Base-by-base conservation (phyloP, 1,284 basidiomycete species). In the Meripilus lineatus region DNA sequence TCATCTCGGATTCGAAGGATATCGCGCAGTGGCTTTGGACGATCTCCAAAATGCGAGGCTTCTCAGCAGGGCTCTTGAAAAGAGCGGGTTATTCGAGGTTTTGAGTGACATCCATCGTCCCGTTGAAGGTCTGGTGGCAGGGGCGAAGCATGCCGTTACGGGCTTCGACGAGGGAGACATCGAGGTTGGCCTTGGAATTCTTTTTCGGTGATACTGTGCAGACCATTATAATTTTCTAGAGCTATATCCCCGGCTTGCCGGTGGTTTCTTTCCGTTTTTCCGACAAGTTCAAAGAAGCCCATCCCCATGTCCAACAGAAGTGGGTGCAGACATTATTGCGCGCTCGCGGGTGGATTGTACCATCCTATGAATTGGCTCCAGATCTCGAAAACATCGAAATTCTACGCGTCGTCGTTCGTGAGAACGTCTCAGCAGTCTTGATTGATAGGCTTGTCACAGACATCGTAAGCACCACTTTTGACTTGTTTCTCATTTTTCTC, bases 221-320 rank as follows among this genome's bases (percentile, higher is more conserved):
- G n/a, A 39, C 49, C 4, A 20, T 15, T 14, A 11, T 32, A 26
- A 24, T 50, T 21, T 14, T 6, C n/a, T 55, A 89, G 79, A 70
- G 61, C 34, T 94, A 93, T 61, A 60, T 68, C 4, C 79, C 89
- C 2, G 90, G 90, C 2, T 71, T 98, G 17, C 94, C 94, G 3
- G 93, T 97, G 13, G 91, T 97, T 0, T 71, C 90, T 0, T 98
- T 98, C 83, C 76, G 82, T 40, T 94, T 96, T 72, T 84, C 85
- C 1, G 84, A 96, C 58, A 67, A 72, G 13, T 88, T 91, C 70
- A 74, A 81, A 60, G 44, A 73, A 50, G 63, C 84, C 46, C 64
- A 90, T 58, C 89, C 90, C 0, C 73, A 84, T 23, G 59, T 93
- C 36, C 73, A 93, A 63, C 94, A 97, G 65, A 79, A 77, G 49